A percentile compares a stretch with the other conserved stretches of the same genome.
phyloP scores from a whole-genome alignment of 352 stramenopile genomes.

The Globisporangium alternatum region DNA sequence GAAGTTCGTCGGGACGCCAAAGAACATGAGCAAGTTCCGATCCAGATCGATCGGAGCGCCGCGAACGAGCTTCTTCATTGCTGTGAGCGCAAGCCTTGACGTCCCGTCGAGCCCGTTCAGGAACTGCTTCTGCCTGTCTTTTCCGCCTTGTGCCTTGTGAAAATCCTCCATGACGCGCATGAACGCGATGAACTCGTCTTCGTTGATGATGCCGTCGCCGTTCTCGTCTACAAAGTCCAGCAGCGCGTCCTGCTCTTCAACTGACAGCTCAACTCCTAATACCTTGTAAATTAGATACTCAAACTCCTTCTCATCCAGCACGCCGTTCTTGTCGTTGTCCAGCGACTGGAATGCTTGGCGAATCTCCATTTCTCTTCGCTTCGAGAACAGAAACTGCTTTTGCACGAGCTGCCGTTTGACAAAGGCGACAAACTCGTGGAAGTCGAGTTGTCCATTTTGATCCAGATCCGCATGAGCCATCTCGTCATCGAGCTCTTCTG shows the following conservation, averaged over 20 bases:
- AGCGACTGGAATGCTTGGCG: conserved; percentile 65
- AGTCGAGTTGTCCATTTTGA: conserved; percentile 65
- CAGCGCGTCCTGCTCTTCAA: conserved; percentile 69
- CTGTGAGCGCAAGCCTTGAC: conserved; percentile 52
- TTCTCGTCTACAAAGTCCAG: conserved; percentile 69
- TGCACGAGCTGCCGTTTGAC: conserved; percentile 57
- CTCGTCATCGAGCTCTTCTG: conserved; percentile 54
- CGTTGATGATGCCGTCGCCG: conserved; percentile 56
- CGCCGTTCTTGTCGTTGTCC: conserved; percentile 62
- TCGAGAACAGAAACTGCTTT: conserved; percentile 56
- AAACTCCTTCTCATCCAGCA: conserved; percentile 70
- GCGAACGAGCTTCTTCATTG: conserved; percentile 76
- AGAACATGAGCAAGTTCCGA: conserved; percentile 64
- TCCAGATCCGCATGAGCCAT: conserved; percentile 64
- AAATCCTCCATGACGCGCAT: conserved; percentile 67
- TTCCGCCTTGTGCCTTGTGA: conserved; percentile 31
- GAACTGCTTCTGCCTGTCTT: conserved; percentile 35
- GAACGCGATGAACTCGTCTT: conserved; percentile 73
- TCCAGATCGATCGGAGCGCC: conserved; percentile 68
- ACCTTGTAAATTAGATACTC: conserved; percentile 75
- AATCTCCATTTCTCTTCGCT: conserved; percentile 73
- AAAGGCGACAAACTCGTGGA: conserved; percentile 70
- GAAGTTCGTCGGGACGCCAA: conserved; percentile 79
- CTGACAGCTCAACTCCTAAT: conserved; percentile 65
- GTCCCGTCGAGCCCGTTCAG: conserved; percentile 36